Evolutionary conservation across 768 basidiomycete genomes (phyloP), one percentile per base, ranked within the genome.

Genomic region (Xerocomus spinulosus): DNA sequence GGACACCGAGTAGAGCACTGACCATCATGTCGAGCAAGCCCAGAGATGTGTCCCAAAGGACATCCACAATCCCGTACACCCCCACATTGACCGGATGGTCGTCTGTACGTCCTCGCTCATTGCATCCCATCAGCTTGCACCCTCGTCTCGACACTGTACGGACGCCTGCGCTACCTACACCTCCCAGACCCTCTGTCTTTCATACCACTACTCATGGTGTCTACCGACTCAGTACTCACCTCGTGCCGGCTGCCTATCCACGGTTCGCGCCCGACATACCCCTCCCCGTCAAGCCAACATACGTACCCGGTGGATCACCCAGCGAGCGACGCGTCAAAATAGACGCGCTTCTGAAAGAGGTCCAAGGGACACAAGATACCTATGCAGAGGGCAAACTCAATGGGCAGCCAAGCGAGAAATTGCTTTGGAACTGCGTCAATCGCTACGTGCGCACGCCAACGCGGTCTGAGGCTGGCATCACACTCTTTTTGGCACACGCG

Each of bases 401-500:
- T 3, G 53, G 46, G 3, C 17, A 41, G 18, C 52, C 40, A 9
- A 65, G 58, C 40, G 47, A 52, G 49, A 68, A 52, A 46, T 59
- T 77, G 4, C 63, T 91, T 44, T 90, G 87, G 86, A 82, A 78
- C 43, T 82, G 78, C 43, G 60, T 83, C 28, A 89, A 92, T 58
- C 78, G 89, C 34, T 91, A 85, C 62, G 76, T 77, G 24, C 61
- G 58, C 20, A 26, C 40, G 13, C 28, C 46, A 25, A 25, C 20
- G 7, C 44, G 39, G 28, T 9, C 20, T 41, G 26, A 28, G 26
- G 6, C 26, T 18, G 80, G 85, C 0, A 43, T 86, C 9, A 93
- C 89, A 0, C 64, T 94, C 43, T 77, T 92, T 51, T 72, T 87
- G 40, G 78, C 80, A 4, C 92, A 93, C 63, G 89, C 88, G 2